These are phyloP conservation scores for Phyllosticta paracitricarpa DNA, from an alignment of 2,329 filamentous ascomycete genomes.

Conservation along the genomic window DNA sequence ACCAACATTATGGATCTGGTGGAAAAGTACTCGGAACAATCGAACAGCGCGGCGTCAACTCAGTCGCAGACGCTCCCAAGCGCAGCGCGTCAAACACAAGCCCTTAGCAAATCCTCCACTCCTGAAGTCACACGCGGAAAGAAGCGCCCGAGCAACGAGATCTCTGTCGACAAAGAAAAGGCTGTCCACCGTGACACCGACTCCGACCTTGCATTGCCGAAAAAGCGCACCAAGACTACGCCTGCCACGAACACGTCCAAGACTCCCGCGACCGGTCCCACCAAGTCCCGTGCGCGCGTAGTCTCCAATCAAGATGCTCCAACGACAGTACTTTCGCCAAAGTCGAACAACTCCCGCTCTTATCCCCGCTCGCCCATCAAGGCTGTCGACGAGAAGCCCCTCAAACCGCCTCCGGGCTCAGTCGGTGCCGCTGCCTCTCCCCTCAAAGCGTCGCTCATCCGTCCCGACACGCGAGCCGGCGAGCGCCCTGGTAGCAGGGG, in stretches of 20 bases:
- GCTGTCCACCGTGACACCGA: constrained; percentile 67
- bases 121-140: constrained; percentile 1
- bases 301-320: constrained; percentile 27
- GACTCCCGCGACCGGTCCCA: constrained; percentile 14
- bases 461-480: constrained; percentile 12
- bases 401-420: constrained; percentile 43
- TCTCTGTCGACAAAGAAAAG: constrained; percentile 12
- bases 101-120: neutral
- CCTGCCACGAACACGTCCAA: constrained; percentile 18
- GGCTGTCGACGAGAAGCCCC: constrained; percentile 29
- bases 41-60: constrained; percentile 10
- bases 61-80: constrained; percentile 1
- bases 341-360: constrained; percentile 69
- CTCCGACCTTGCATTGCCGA: constrained; percentile 52
- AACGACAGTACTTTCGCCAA: constrained; percentile 65
- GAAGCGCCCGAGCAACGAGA: constrained; percentile 4
- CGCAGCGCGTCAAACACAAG: neutral
- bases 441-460: constrained; percentile 37
- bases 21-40: constrained; percentile 36
- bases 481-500: constrained; percentile 31
- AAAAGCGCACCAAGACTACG: constrained; percentile 47
- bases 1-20: constrained; percentile 75
- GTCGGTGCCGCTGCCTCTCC: neutral
- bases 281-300: constrained; percentile 18
- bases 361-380: constrained; percentile 47